Base-by-base conservation (phyloP, 495 filamentous ascomycete species). In the Sporormia fimetaria region DNA sequence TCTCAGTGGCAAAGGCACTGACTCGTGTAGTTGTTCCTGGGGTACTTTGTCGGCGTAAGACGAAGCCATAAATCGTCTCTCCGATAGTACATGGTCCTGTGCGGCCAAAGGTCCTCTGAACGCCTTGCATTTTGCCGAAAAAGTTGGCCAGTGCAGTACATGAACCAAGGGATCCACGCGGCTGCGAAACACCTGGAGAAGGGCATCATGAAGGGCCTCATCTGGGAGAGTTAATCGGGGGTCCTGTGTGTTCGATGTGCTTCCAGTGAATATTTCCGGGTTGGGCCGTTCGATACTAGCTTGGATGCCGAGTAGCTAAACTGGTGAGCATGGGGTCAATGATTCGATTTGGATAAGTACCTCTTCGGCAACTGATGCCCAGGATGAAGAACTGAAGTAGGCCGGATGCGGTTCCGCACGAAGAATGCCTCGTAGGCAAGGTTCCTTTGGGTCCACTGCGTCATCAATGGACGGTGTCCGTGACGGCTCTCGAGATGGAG, bases 321-420 rank as follows among this genome's bases (percentile, higher is more conserved):
- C 10, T 21, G 3, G 16, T 41, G 4, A 40, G 41, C 25, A 44
- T 28, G 1, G 22, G 20, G 7, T 20, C 6, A 16, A 30, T 14
- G 6, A 9, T 16, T 7, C 6, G 14, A 4, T 6, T 6, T 10
- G 3, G 7, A 26, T 3, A 26, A 36, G 12, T n/a, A 51, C 47
- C 35, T 45, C 35, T 35, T 44, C 40, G 1, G 47, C 18, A 7
- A 43, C 30, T 22, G 32, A n/a, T 10, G 41, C 47, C 47, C 47
- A 51, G 3, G 47, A 51, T 14, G 8, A 44, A 6, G 47, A 41
- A 15, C 47, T 41, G 17, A 51, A 24, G 23, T 51, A 51, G 24
- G 28, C 35, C 6, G 40, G 26, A 9, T 22, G 12, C n/a, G 25
- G n/a, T 8, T 30, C 41, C 3, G 21, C 3, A 18, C 35, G 9